Conservation (phyloP, 202 grass and related monocot genomes). For the Schoenoplectus tabernaemontani region DNA sequence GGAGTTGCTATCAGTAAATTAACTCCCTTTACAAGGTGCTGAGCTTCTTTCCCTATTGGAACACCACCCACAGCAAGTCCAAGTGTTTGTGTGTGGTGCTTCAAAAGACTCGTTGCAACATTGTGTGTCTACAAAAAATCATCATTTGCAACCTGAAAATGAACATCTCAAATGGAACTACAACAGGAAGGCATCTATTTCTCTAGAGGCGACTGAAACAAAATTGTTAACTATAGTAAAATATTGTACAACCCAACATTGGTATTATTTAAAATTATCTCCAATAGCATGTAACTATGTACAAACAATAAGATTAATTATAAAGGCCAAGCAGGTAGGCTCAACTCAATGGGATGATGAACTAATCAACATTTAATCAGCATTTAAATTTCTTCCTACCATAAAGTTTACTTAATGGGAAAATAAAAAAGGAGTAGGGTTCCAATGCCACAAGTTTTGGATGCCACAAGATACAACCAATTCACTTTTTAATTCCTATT, state of each 20-base stretch:
- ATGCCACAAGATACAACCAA: no score
- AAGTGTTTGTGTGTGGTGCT: no score
- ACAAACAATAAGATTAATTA: background rate
- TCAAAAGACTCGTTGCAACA: no score
- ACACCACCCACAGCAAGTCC: conserved; percentile 17
- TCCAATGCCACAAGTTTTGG: no score
- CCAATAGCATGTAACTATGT: background rate
- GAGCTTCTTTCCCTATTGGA: conserved; percentile 18
- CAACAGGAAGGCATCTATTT: background rate
- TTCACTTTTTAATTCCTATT: no score
- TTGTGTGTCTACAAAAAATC: conserved; percentile 11
- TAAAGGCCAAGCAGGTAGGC: no score
- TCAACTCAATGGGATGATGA: no score
- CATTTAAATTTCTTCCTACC: background rate
- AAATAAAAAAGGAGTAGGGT: background rate
- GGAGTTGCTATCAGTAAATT: conserved; percentile 34
- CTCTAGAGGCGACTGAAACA: background rate
- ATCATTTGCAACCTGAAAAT: background rate
- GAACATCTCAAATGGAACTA: background rate
- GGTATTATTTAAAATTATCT: background rate
- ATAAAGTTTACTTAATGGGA: no score
- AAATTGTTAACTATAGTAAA: background rate
- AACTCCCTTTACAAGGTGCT: conserved; percentile 28
- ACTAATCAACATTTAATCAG: background rate
- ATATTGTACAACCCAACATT: background rate